Conservation (phyloP, 2,329 filamentous ascomycete species). For the Verticillium albo-atrum region DNA sequence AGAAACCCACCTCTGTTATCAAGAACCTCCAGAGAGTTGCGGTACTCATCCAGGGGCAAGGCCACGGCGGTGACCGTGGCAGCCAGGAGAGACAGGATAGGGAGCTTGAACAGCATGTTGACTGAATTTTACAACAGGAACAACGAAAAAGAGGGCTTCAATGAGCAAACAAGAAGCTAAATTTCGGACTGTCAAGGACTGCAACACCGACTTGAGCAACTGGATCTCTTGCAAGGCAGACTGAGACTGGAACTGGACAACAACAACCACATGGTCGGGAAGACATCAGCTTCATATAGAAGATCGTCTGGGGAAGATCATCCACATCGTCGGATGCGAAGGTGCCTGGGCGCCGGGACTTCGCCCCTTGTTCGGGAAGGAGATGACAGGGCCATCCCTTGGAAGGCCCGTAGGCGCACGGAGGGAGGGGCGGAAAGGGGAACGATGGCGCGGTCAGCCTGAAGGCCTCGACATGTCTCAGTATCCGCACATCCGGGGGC, state of each 20-base stretch:
- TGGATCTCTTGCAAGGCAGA: not conserved
- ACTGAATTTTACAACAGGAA: constrained; percentile 1
- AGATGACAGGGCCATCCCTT: not conserved
- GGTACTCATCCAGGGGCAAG: constrained; percentile 5
- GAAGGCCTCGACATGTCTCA: not conserved
- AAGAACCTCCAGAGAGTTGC: constrained; percentile 12
- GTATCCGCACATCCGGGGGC: not conserved
- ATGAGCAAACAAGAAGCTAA: constrained; percentile 13
- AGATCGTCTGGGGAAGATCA: not conserved
- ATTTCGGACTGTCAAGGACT: constrained; percentile 5
- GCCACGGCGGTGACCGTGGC: constrained; percentile 7
- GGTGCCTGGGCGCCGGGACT: not conserved
- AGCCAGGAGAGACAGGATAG: constrained; percentile 10
- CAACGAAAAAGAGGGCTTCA: not conserved
- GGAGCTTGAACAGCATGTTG: constrained; percentile 13
- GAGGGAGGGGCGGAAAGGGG: not conserved
- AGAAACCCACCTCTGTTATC: constrained; percentile 27
- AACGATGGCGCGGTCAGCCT: not conserved
- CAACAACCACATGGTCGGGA: not conserved
- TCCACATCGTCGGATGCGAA: not conserved
- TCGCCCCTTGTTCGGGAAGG: not conserved
- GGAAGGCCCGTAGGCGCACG: not conserved
- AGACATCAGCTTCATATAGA: not conserved
- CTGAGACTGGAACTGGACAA: not conserved
- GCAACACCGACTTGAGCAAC: not conserved